Evolutionary conservation across 2,329 filamentous ascomycete species (phyloP).

Genomic region (Cercospora zeina): DNA sequence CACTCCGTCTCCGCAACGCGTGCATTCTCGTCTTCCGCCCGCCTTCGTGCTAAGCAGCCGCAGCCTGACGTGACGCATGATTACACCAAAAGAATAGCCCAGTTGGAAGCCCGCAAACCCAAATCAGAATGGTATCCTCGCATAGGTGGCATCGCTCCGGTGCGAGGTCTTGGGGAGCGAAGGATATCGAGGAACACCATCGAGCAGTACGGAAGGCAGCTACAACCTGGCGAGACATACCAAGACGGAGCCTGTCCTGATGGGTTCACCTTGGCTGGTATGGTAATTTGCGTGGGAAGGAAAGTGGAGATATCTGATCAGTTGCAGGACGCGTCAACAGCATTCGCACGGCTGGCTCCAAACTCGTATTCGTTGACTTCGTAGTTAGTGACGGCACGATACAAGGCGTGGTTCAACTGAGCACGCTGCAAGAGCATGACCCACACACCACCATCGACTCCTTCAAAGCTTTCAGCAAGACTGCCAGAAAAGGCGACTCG

Average conservation of each 20-base stretch:
- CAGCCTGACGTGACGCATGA: conserved; percentile 39
- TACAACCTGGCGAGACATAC: conserved; percentile 22
- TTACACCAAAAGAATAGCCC: conserved; percentile 55
- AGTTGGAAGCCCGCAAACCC: conserved; percentile 53
- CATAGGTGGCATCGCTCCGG: conserved; percentile 29
- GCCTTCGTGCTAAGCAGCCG: conserved; percentile 9
- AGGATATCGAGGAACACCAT: conserved; percentile 12
- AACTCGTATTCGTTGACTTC: conserved; percentile 82
- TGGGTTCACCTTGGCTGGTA: conserved; percentile 9
- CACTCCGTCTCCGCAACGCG: conserved; percentile 41
- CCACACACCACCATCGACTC: conserved; percentile 43
- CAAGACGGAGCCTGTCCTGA: not conserved
- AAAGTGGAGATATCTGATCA: conserved; percentile 8
- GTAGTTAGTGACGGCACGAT: conserved; percentile 69
- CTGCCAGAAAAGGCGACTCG: conserved; percentile 78
- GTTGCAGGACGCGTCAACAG: conserved; percentile 68
- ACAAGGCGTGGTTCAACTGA: conserved; percentile 74
- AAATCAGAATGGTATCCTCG: conserved; percentile 60
- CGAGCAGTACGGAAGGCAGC: not conserved
- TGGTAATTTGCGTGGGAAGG: not conserved
- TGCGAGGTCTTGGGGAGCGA: not conserved
- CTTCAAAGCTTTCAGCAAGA: conserved; percentile 62
- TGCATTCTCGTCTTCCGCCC: conserved; percentile 47
- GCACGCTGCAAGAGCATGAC: conserved; percentile 46
- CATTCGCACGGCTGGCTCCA: conserved; percentile 69